Base-by-base conservation (phyloP, 805 yeast genomes). In the Martiniozyma abietophila region DNA sequence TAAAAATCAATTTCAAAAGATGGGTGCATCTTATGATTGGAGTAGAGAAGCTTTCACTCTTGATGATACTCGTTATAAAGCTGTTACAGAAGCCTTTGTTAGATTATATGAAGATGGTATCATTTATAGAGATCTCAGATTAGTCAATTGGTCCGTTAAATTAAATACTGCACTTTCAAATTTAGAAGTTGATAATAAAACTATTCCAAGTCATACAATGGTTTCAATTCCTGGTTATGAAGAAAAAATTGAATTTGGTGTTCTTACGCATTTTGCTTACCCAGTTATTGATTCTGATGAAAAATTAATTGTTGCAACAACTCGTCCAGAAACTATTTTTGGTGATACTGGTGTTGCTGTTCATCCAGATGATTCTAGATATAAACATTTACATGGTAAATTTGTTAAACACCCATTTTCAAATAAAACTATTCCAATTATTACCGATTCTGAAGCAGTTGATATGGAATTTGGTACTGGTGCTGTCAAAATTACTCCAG, bases 381-480 rank as follows among this genome's bases (percentile, higher is more conserved):
- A 92, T 69, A 80, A 63, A 47, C 98, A 92, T 58, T 69, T 92
- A 54, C 98, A 92, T 56, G 98, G 98, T 42, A 85, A 88, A 60
- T 84, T 66, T 56, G 92, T 82, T 41, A 59, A 74, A 47, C 97
- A 92, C 63, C 97, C 98, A 42, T 82, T 92, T 62, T 62, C 84
- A 51, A 82, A 80, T 54, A 79, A 85, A 58, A 67, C 74, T 53
- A 60, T 92, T 35, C 98, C 98, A 46, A 84, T 92, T 53, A 65
- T 92, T 42, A 75, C 86, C 34, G 98, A 92, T 58, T 56, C 77
- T 25, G 95, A 84, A 61, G 92, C 96, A 26, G 98, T 92, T 45
- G 98, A 92, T 61, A 92, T 92, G 97, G 95, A 83, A 59, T 92
- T 92, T 49, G 98, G 98, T 71, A 92, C 98, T 43, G 98, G 98